Percentiles rank a stretch among this genome's conserved stretches.
These are phyloP conservation scores for Hypomyces perniciosus DNA, from an alignment of 2,329 filamentous ascomycete genomes.

Conservation along the genomic window DNA sequence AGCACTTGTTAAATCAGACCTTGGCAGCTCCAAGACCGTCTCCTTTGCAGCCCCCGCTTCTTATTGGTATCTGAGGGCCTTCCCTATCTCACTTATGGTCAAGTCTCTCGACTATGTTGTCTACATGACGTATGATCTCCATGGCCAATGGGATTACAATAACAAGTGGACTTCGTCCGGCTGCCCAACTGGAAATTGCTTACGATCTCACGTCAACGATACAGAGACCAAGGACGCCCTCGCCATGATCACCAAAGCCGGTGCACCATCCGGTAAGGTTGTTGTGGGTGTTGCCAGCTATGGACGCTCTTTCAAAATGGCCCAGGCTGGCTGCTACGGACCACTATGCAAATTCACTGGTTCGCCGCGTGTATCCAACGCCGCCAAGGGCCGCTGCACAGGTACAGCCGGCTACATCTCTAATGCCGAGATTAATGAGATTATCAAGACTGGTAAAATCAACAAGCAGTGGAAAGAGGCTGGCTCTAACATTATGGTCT, in stretches of 20 bases:
- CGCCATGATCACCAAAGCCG: slow-evolving; percentile 25
- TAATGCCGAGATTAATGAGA: slow-evolving; percentile 22
- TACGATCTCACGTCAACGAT: slow-evolving; percentile 10
- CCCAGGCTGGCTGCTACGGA: slow-evolving; percentile 16
- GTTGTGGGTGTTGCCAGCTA: slow-evolving; percentile 23
- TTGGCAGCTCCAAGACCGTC: slow-evolving; percentile 23
- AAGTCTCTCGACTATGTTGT: slow-evolving; percentile 27
- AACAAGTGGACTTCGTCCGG: slow-evolving; percentile 1
- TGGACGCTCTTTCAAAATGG: slow-evolving; percentile 25
- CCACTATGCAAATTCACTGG: slow-evolving; percentile 19
- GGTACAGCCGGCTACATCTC: slow-evolving; percentile 21
- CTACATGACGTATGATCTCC: slow-evolving; percentile 29
- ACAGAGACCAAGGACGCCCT: slow-evolving; percentile 25
- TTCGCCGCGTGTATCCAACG: background rate
- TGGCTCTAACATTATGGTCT: slow-evolving; percentile 18
- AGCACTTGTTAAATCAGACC: slow-evolving; percentile 7
- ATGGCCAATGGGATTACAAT: slow-evolving; percentile 26
- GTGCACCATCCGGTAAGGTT: slow-evolving; percentile 21
- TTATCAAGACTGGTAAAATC: slow-evolving; percentile 11
- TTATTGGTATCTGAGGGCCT: slow-evolving; percentile 29
- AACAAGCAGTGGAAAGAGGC: slow-evolving; percentile 5
- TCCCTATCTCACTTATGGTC: slow-evolving; percentile 23
- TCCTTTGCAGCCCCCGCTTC: slow-evolving; percentile 26
- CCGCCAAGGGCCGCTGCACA: slow-evolving; percentile 19
- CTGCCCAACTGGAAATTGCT: slow-evolving; percentile 14